Evolutionary conservation across 768 basidiomycete species (phyloP).

Genomic region (Guyanaporus albipodus): DNA sequence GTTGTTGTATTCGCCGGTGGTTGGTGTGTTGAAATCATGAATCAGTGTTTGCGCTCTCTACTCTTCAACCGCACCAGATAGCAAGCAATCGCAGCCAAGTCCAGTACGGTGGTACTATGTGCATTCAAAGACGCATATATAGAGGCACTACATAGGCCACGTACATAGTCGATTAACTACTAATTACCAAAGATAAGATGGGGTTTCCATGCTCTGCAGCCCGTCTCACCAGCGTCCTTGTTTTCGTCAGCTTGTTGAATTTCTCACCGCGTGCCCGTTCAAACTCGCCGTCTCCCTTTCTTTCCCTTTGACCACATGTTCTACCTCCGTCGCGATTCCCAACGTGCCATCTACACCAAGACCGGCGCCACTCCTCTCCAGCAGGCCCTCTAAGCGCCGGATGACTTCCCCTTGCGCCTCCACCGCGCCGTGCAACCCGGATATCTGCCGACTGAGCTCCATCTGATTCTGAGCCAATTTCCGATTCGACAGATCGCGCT

Average conservation of each 20-base stretch:
- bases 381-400: constrained; percentile 16
- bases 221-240: too few relatives aligned
- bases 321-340: neutral
- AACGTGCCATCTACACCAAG: neutral
- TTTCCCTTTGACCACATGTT: constrained; percentile 13
- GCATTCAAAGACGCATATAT: too few relatives aligned
- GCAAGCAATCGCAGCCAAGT: too few relatives aligned
- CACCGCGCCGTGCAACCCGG: constrained; percentile 50
- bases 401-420: constrained; percentile 58
- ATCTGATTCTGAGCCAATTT: constrained; percentile 65
- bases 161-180: too few relatives aligned
- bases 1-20: too few relatives aligned
- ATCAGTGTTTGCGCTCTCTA: too few relatives aligned
- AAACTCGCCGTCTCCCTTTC: constrained; percentile 1
- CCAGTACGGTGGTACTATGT: too few relatives aligned
- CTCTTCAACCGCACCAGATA: too few relatives aligned
- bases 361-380: constrained; percentile 10
- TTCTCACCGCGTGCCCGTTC: constrained; percentile 1
- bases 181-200: too few relatives aligned
- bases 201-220: too few relatives aligned
- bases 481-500: constrained; percentile 48
- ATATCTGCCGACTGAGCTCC: constrained; percentile 62
- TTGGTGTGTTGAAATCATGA: too few relatives aligned
- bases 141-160: too few relatives aligned
- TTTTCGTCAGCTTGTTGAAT: constrained; percentile 12